Evolutionary conservation across 805 yeast genomes (phyloP).

Genomic region (Candida parachauliodes): DNA sequence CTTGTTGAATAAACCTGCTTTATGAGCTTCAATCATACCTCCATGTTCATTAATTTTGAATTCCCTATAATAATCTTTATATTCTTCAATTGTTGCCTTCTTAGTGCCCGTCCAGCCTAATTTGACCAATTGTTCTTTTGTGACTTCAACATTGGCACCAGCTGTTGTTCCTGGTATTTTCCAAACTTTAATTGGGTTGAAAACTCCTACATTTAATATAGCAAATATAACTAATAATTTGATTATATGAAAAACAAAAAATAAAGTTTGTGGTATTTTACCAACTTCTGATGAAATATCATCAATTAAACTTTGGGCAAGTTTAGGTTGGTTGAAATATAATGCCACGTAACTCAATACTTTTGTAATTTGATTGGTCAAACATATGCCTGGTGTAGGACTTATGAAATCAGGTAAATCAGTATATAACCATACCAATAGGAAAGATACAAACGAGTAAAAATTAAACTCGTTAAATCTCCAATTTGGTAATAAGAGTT

Average conservation of each 20-base stretch:
- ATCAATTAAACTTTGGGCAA: conserved; percentile 45
- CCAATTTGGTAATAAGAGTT: conserved; percentile 78
- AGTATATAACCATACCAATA: conserved; percentile 79
- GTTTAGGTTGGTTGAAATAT: conserved; percentile 33
- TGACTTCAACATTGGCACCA: conserved; percentile 27
- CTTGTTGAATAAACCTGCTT: conserved; percentile 61
- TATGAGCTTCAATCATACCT: conserved; percentile 72
- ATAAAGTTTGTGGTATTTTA: conserved; percentile 54
- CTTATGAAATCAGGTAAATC: conserved; percentile 86
- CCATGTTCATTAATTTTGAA: conserved; percentile 63
- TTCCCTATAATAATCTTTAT: conserved; percentile 65
- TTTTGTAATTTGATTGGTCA: conserved; percentile 55
- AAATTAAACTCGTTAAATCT: conserved; percentile 41
- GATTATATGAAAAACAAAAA: conserved; percentile 67
- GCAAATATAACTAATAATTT: conserved; percentile 57
- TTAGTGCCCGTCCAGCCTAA: conserved; percentile 97
- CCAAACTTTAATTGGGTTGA: conserved; percentile 60
- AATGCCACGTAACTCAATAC: conserved; percentile 18
- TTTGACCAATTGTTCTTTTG: conserved; percentile 53
- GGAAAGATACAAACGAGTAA: conserved; percentile 34
- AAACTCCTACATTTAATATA: conserved; percentile 62
- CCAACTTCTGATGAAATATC: conserved; percentile 45
- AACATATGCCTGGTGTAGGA: conserved; percentile 89
- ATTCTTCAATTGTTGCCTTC: conserved; percentile 66
- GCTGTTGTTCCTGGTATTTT: conserved; percentile 25